Percentiles rank a stretch among this genome's conserved stretches.
Evolutionary conservation across 495 filamentous ascomycete genomes (phyloP).

Genomic region (Neurospora hispaniola): DNA sequence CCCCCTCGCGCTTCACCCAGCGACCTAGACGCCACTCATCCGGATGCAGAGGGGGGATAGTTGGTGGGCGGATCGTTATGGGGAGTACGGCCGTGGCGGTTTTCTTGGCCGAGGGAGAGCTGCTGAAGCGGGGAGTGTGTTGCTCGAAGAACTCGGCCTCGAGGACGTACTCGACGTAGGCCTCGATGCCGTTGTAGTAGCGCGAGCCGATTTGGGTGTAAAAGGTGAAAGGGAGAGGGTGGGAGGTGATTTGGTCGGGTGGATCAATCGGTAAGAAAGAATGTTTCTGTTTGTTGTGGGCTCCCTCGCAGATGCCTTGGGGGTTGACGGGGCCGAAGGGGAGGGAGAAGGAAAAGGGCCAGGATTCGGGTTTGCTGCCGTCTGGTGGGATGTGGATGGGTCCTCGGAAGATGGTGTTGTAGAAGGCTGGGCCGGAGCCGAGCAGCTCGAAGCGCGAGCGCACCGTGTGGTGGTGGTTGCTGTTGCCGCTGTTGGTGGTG

Average conservation of each 20-base stretch:
- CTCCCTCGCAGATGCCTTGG: background rate
- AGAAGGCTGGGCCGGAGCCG: background rate
- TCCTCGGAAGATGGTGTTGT: background rate
- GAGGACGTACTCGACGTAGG: background rate
- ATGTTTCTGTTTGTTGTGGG: background rate
- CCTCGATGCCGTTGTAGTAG: background rate
- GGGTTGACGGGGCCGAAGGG: background rate
- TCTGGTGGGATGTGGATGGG: background rate
- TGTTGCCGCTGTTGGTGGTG: background rate
- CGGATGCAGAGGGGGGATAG: background rate
- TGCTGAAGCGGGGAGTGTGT: background rate
- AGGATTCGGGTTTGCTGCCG: background rate
- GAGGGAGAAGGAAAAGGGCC: background rate
- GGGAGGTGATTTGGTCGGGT: background rate
- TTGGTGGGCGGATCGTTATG: background rate
- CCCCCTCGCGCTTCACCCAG: background rate
- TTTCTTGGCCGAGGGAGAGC: background rate
- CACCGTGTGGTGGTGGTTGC: background rate
- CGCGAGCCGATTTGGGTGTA: background rate
- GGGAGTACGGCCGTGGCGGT: background rate
- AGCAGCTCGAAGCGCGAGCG: background rate
- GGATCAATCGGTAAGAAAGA: background rate
- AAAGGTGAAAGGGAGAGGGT: background rate
- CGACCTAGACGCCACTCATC: background rate
- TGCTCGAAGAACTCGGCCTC: background rate